Evolutionary conservation across 1,284 basidiomycete species (phyloP), one percentile per base, ranked within the genome.

Genomic region (Cystobasidium pallidum): DNA sequence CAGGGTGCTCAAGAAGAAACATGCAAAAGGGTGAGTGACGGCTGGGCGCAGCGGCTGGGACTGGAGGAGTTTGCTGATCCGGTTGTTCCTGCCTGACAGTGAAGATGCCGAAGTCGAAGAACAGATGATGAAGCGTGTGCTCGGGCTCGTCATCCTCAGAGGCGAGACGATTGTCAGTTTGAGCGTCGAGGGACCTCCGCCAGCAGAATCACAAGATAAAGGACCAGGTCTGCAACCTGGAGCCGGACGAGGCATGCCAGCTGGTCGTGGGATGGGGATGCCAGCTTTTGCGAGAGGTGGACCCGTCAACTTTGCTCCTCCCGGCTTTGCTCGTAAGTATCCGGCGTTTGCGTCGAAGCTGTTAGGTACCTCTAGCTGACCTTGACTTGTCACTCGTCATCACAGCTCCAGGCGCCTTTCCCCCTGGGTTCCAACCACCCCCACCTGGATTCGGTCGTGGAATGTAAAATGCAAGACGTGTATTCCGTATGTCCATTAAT

Each of bases 151-250:
- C 68, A 98, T 99, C 79, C 83, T 99, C 76, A 87, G 96, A 73
- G 96, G 96, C 74, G 96, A 99, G 83, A 92, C 92, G 0, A 92
- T 99, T 57, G 95, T 99, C 79, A 94, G 91, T 79, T 85, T 99
- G 77, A 90, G 88, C 74, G 93, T 98, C 28, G 96, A 98, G 81
- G 95, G 94, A 2, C 95, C 95, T 2, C 96, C 96, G 52, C 94
- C 96, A 3, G 86, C 89, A 19, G 87, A 89, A n/a, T 91, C 94
- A 70, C 90, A 92, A 21, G 89, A 92, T 78, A 94, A 94, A 81
- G 90, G 91, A 83, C 88, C 87, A 78, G 86, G 72, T 52, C 85
- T 94, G 75, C 89, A 90, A 75, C 86, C 88, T 73, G 96, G 95
- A 66, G 92, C 94, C 79, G 96, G 96, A 75, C 88, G 91, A 74